Percentiles rank a stretch among this genome's conserved stretches.
Evolutionary conservation across 371 early-diverging fungal genomes (phyloP).

Genomic region (Actinomucor elegans): DNA sequence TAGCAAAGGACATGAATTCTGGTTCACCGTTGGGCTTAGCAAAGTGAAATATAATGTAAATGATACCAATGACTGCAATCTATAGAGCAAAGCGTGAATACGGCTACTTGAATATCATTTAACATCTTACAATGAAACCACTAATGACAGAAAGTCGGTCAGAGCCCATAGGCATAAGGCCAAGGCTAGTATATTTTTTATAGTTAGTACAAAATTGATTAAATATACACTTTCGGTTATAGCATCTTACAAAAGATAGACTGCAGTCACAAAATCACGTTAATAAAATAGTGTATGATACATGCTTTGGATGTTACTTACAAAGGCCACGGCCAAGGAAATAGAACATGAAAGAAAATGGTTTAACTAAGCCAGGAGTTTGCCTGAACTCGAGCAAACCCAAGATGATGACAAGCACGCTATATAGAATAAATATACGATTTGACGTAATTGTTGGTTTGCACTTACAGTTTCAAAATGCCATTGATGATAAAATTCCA

Average conservation of each 20-base stretch:
- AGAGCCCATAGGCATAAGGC: conserved; percentile 10
- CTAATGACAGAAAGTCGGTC: conserved; percentile 6
- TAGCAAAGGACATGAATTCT: conserved; percentile 17
- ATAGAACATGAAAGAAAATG: conserved; percentile 23
- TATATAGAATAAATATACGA: too few relatives aligned
- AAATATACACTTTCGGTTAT: background rate
- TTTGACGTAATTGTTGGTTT: too few relatives aligned
- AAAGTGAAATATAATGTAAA: conserved; percentile 18
- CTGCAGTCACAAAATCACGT: background rate
- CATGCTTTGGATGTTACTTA: conserved; percentile 20
- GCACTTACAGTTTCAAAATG: too few relatives aligned
- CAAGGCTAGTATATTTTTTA: conserved; percentile 6
- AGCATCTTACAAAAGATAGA: conserved; percentile 20
- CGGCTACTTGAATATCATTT: too few relatives aligned
- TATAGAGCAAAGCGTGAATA: too few relatives aligned
- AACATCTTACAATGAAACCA: conserved; percentile 15
- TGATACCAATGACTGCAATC: conserved; percentile 13
- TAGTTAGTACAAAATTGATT: background rate
- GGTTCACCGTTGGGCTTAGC: conserved; percentile 2
- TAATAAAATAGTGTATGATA: background rate
- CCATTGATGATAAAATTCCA: too few relatives aligned
- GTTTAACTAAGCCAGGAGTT: conserved; percentile 13
- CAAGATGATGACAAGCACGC: too few relatives aligned
- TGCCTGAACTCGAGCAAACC: conserved; percentile 12
- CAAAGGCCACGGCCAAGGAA: conserved; percentile 25